Evolutionary conservation across 2,329 filamentous ascomycete genomes (phyloP), one percentile per base, ranked within the genome.

Genomic region (Coniochaeta sp.): DNA sequence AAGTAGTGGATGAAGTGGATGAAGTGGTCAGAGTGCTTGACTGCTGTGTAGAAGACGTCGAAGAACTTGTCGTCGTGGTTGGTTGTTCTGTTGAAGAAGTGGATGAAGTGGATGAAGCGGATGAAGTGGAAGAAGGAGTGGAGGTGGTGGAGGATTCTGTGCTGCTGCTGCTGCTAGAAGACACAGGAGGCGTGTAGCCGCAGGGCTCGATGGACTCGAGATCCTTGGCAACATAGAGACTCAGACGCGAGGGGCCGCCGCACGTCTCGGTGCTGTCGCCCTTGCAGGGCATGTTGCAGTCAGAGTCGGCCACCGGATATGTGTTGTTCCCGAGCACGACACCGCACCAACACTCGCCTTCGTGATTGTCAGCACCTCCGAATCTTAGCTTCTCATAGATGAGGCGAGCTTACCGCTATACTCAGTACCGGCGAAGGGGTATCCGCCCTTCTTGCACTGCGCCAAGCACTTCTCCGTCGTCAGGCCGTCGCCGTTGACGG

Each of bases 201-300:
- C 81, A 84, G 44, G 80, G 80, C 70, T 83, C 72, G 14, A 77
- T 71, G 58, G 78, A 82, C 67, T 77, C 69, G 34, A 84, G 71
- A 59, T 81, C 77, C 58, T 72, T 72, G 56, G 81, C 78, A 50
- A 79, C 74, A 61, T 78, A 82, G 56, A 82, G 65, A 64, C 70
- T 79, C 63, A 82, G 66, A 42, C 72, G 73, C 28, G 66, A 63
- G 16, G 68, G 63, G 17, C 79, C 79, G 67, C 80, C 80, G 62
- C 79, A 82, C 10, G 63, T 75, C 60, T 75, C 62, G 44, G 57
- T 63, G 1, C 63, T 55, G 63, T 84, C 73, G 22, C 83, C 84
- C 12, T 73, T 75, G 71, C 84, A 87, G 42, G 78, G 69, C 66
- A 79, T 77, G 62, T 75, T 73, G 70, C 84, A 87, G 44, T 78